Conservation (phyloP, 202 grass and related monocot genomes). For the Elaeis oleifera region DNA sequence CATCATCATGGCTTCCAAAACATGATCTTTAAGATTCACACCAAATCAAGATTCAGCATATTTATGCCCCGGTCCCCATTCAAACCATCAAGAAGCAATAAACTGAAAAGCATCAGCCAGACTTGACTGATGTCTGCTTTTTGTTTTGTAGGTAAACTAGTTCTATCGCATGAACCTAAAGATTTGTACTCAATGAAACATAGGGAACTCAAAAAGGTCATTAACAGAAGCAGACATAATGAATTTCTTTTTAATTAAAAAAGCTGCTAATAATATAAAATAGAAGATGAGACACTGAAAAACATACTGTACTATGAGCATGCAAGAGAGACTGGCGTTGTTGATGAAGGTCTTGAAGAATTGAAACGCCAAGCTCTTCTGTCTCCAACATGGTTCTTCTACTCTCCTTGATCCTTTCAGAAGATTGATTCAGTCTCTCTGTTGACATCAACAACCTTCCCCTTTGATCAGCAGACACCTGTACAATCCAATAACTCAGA, state of each 20-base stretch:
- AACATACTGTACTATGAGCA: constrained; percentile 72
- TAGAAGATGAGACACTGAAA: not conserved
- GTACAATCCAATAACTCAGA: constrained; percentile 8
- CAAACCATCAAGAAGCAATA: too few relatives aligned
- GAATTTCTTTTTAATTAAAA: not conserved
- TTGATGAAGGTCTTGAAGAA: constrained; percentile 95
- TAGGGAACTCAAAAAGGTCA: too few relatives aligned
- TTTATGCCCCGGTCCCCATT: too few relatives aligned
- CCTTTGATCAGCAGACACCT: constrained; percentile 84
- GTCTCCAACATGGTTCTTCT: constrained; percentile 78
- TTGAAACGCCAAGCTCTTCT: constrained; percentile 85
- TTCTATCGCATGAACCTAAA: too few relatives aligned
- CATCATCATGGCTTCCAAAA: too few relatives aligned
- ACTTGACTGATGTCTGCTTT: too few relatives aligned
- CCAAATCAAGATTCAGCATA: too few relatives aligned
- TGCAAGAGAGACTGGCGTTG: constrained; percentile 90
- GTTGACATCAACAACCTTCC: constrained; percentile 84
- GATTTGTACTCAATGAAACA: too few relatives aligned
- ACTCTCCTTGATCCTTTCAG: constrained; percentile 76
- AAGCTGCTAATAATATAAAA: not conserved
- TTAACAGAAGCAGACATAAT: too few relatives aligned
- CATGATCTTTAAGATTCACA: too few relatives aligned
- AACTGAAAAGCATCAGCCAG: too few relatives aligned
- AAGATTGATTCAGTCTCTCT: constrained; percentile 82
- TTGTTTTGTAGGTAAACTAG: too few relatives aligned